phyloP scores from a whole-genome alignment of 2,329 filamentous ascomycete genomes.

The Fusarium dlaminii region DNA sequence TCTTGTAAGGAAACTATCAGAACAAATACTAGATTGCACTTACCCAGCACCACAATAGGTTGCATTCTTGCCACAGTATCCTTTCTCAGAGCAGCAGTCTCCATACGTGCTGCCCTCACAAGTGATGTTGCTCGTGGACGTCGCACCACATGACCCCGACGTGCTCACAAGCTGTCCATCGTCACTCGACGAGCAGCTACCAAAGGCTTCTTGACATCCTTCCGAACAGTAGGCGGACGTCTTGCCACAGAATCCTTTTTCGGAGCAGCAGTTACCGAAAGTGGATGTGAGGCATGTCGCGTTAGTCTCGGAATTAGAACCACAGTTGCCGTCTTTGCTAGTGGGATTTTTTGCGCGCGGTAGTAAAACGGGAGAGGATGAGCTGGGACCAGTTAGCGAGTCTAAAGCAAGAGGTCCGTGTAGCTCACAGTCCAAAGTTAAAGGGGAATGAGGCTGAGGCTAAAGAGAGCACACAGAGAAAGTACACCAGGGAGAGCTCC shows the following conservation, averaged over 20 bases:
- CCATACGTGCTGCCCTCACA: background rate
- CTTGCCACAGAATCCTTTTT: background rate
- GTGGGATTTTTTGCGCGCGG: background rate
- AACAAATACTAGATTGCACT: background rate
- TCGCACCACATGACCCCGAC: background rate
- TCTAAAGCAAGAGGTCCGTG: background rate
- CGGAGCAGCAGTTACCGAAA: background rate
- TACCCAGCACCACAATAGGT: background rate
- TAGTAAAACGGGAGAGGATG: background rate
- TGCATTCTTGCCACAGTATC: background rate
- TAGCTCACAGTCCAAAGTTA: background rate
- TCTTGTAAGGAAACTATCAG: fast-evolving
- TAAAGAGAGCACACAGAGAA: background rate
- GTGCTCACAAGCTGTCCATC: background rate
- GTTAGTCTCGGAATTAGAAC: background rate
- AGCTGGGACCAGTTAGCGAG: background rate
- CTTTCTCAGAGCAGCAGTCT: background rate
- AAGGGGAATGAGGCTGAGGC: background rate
- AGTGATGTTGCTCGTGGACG: background rate
- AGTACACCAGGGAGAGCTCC: background rate
- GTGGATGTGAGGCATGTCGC: background rate
- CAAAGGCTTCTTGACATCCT: background rate
- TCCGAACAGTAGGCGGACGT: background rate
- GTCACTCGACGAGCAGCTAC: background rate
- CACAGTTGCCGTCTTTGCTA: background rate